These are phyloP conservation scores for Castanopsis chinensis DNA, from an alignment of 306 rosid species.

Conservation along the genomic window DNA sequence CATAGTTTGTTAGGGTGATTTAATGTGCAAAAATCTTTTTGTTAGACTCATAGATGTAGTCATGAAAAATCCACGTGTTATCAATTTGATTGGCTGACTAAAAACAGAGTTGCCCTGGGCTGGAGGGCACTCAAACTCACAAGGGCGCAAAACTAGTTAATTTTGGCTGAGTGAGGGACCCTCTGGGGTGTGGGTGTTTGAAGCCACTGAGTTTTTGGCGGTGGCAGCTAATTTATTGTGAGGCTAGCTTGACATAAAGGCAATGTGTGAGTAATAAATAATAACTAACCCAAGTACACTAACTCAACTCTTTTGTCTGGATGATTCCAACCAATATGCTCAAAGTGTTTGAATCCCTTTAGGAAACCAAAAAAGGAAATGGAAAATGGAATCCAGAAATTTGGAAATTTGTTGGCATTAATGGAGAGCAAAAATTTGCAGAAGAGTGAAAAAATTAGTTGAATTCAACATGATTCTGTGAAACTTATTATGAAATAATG, in stretches of 20 bases:
- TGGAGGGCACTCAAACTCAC: constrained; percentile 20
- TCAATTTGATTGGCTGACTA: neutral
- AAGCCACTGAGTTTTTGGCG: constrained; percentile 30
- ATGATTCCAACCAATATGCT: neutral
- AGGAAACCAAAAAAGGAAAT: too few relatives aligned
- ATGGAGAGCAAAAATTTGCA: too few relatives aligned
- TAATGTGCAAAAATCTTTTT: constrained; percentile 19
- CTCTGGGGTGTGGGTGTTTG: constrained; percentile 26
- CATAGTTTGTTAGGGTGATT: constrained; percentile 13
- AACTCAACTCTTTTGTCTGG: neutral
- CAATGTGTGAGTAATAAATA: neutral
- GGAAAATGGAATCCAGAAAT: too few relatives aligned
- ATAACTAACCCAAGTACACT: neutral
- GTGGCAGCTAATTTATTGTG: neutral
- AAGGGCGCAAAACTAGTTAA: constrained; percentile 8
- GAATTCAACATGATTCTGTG: too few relatives aligned
- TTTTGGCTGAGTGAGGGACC: constrained; percentile 41
- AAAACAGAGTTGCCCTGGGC: constrained; percentile 28
- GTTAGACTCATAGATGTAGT: constrained; percentile 27
- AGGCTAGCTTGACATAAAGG: neutral
- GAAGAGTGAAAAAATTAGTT: too few relatives aligned
- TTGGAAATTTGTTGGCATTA: too few relatives aligned
- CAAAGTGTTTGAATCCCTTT: neutral
- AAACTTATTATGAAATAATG: too few relatives aligned
- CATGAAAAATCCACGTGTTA: constrained; percentile 29